These are phyloP conservation scores for Amanita brunnescens DNA, from an alignment of 768 basidiomycete genomes.

Conservation along the genomic window DNA sequence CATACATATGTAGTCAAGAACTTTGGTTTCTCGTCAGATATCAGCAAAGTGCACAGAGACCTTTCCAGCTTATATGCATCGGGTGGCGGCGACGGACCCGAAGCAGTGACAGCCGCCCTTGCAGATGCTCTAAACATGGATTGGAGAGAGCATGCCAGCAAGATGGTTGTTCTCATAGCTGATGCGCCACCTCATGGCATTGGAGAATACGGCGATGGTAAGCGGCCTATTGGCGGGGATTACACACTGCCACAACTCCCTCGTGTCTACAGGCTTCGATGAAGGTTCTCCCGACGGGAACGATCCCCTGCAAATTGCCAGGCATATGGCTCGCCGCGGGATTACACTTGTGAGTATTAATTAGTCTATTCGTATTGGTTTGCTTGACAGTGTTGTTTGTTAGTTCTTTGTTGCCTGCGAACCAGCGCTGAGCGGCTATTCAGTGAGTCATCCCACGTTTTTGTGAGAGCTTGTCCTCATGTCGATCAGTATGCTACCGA, in stretches of 20 bases:
- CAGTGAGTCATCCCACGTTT: slow-evolving; percentile 36
- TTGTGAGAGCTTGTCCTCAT: not conserved
- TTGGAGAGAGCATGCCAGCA: slow-evolving; percentile 82
- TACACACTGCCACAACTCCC: slow-evolving; percentile 10
- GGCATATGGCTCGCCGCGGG: slow-evolving; percentile 84
- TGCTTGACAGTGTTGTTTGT: slow-evolving; percentile 4
- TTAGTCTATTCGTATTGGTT: not conserved
- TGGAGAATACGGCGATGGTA: slow-evolving; percentile 94
- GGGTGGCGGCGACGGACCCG: slow-evolving; percentile 92
- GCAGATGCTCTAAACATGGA: slow-evolving; percentile 83
- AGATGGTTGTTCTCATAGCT: slow-evolving; percentile 95
- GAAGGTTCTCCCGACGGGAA: slow-evolving; percentile 91
- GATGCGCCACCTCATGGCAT: slow-evolving; percentile 98
- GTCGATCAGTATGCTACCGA: slow-evolving; percentile 71
- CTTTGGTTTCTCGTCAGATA: slow-evolving; percentile 92
- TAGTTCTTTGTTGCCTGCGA: slow-evolving; percentile 99
- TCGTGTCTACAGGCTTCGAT: slow-evolving; percentile 60
- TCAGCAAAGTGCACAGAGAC: slow-evolving; percentile 76
- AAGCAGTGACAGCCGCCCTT: slow-evolving; percentile 92
- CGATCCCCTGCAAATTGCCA: slow-evolving; percentile 81
- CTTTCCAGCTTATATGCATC: slow-evolving; percentile 80
- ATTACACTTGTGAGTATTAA: slow-evolving; percentile 69
- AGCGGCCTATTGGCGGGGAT: slow-evolving; percentile 13
- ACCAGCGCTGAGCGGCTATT: slow-evolving; percentile 89
- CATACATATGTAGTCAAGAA: slow-evolving; percentile 91